phyloP scores from a whole-genome alignment of 2,329 filamentous ascomycete species.

The Colletotrichum sp. region DNA sequence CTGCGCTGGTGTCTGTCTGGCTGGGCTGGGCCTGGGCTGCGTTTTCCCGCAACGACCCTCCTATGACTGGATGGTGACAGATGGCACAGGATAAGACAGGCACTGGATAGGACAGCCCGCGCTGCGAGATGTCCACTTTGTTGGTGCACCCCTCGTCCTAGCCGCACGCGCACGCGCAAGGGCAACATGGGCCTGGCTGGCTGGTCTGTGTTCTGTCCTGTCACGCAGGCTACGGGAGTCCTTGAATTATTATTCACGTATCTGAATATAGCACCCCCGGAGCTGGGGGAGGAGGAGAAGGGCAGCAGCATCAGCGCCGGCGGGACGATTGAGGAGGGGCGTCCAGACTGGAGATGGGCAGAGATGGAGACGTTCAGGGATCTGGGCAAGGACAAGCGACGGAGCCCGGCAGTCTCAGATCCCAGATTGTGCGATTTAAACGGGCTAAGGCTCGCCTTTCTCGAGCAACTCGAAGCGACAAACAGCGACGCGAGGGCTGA shows the following conservation, averaged over 20 bases:
- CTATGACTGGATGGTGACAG: constrained; percentile 13
- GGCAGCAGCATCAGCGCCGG: neutral
- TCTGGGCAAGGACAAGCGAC: neutral
- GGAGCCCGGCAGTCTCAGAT: constrained; percentile 10
- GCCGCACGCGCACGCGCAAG: constrained; percentile 6
- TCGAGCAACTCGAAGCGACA: neutral
- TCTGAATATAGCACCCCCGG: constrained; percentile 12
- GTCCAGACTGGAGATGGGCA: neutral
- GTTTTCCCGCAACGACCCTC: neutral
- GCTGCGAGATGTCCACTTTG: constrained; percentile 11
- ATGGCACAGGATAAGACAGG: constrained; percentile 8
- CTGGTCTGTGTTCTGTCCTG: neutral
- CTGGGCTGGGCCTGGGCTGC: neutral
- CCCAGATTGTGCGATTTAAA: neutral
- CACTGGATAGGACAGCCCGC: constrained; percentile 7
- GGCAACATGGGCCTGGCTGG: neutral
- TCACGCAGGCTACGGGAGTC: neutral
- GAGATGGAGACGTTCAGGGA: neutral
- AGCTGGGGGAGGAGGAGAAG: neutral
- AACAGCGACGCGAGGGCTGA: neutral
- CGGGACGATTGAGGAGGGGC: neutral
- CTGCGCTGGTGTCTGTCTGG: neutral
- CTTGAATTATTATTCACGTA: constrained; percentile 11
- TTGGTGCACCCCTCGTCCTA: constrained; percentile 14
- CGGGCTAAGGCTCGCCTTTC: neutral